Conservation (phyloP, 2,329 filamentous ascomycete species). For the Diaporthe sp. region DNA sequence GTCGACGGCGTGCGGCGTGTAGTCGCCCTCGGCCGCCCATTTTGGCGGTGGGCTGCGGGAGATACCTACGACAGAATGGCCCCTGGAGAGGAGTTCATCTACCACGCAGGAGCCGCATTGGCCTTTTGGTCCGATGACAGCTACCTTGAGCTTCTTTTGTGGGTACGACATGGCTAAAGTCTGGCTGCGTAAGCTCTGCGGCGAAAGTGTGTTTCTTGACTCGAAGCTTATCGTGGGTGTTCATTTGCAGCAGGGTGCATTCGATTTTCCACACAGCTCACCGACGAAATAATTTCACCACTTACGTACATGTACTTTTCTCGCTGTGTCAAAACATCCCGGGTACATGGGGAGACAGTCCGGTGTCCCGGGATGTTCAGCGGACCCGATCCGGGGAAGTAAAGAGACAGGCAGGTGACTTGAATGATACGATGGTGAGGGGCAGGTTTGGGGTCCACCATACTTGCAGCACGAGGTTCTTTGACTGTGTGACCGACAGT, state of each 20-base stretch:
- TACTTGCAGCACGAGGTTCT: too few species aligned
- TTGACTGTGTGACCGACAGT: too few species aligned
- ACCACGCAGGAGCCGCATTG: not conserved
- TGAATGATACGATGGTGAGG: too few species aligned
- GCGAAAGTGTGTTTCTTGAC: not conserved
- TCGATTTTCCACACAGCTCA: not conserved
- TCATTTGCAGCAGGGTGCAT: not conserved
- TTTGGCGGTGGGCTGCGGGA: not conserved
- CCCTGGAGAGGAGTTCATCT: not conserved
- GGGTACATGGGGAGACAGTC: not conserved
- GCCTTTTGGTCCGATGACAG: slow-evolving; percentile 3
- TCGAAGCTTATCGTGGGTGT: not conserved
- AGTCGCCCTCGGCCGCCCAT: not conserved
- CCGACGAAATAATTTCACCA: not conserved
- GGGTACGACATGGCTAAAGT: not conserved
- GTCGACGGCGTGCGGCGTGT: not conserved
- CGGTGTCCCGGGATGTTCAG: not conserved
- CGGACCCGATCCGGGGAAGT: not conserved
- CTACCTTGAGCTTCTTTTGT: not conserved
- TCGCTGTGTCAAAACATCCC: not conserved
- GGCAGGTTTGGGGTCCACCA: too few species aligned
- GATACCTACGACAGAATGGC: slow-evolving; percentile 2
- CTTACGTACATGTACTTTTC: not conserved
- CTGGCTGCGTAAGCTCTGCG: not conserved
- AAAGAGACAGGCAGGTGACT: not conserved